Evolutionary conservation across 208 protist species (phyloP).

Genomic region (Plasmodiophora brassicae): DNA sequence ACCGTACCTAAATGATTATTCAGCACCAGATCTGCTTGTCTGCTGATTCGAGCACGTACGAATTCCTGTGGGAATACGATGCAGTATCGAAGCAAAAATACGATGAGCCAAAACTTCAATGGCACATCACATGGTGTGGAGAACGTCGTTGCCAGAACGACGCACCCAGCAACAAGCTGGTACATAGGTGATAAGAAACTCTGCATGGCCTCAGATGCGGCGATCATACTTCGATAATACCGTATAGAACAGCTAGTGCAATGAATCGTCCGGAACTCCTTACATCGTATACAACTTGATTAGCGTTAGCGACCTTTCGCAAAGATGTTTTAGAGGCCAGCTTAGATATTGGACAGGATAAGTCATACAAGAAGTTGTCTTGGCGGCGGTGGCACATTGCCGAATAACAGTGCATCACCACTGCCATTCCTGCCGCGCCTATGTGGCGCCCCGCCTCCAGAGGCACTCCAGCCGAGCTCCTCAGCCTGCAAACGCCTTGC

Average conservation of each 20-base stretch:
- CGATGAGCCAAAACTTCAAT: constrained; percentile 26
- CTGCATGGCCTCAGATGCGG: not conserved
- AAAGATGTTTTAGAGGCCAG: not conserved
- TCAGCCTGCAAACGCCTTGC: not conserved
- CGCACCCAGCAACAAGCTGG: not conserved
- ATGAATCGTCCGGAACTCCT: constrained; percentile 18
- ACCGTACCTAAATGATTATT: not conserved
- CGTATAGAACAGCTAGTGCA: not conserved
- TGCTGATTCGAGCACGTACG: not conserved
- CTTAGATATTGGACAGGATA: not conserved
- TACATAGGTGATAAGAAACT: not conserved
- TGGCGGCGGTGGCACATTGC: not conserved
- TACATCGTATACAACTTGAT: constrained; percentile 33
- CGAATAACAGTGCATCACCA: not conserved
- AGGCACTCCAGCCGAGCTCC: not conserved
- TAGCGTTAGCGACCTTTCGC: not conserved
- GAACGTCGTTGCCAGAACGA: not conserved
- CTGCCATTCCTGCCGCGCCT: not conserved
- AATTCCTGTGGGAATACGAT: constrained; percentile 14
- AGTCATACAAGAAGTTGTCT: not conserved
- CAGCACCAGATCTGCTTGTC: too few relatives aligned
- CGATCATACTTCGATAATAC: not conserved
- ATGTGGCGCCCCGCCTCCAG: not conserved
- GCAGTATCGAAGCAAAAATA: constrained; percentile 28
- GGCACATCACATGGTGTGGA: not conserved